These are phyloP conservation scores for Eucalyptus sp. DNA, from an alignment of 345 rosid genomes.

Conservation along the genomic window DNA sequence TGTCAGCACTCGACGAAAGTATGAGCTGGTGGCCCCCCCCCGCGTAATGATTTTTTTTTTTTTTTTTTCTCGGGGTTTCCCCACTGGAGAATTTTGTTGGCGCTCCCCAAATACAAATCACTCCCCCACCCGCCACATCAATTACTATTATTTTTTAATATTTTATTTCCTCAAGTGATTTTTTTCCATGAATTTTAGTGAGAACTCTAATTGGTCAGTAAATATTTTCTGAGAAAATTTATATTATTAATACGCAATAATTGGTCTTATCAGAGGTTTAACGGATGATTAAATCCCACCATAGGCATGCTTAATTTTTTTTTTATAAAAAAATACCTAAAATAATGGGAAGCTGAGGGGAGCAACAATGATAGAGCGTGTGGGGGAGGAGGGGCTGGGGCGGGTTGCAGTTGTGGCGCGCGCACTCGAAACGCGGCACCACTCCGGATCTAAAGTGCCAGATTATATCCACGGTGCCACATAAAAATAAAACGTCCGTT, in stretches of 20 bases:
- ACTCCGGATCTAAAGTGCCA: not conserved
- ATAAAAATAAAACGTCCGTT: not conserved
- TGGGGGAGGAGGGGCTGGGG: not conserved
- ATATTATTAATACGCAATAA: not conserved
- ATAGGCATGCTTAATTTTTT: not conserved
- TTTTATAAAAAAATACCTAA: not conserved
- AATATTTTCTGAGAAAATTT: not conserved
- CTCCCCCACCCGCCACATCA: not conserved
- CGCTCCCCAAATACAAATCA: not conserved
- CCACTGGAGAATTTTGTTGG: not conserved
- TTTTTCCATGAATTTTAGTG: not conserved
- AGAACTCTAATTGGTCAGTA: not conserved
- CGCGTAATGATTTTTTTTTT: not conserved
- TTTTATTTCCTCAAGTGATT: not conserved
- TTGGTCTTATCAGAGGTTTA: not conserved
- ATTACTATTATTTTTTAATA: not conserved
- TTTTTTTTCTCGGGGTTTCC: accelerated
- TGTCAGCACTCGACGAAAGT: not conserved
- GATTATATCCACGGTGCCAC: not conserved
- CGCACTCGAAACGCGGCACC: not conserved
- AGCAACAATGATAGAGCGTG: not conserved
- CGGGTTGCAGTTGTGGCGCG: not conserved
- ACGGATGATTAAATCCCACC: not conserved
- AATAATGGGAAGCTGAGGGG: not conserved
- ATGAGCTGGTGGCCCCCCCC: not conserved